Conservation (phyloP, 768 basidiomycete species). For the Rhizopogon sp. region DNA sequence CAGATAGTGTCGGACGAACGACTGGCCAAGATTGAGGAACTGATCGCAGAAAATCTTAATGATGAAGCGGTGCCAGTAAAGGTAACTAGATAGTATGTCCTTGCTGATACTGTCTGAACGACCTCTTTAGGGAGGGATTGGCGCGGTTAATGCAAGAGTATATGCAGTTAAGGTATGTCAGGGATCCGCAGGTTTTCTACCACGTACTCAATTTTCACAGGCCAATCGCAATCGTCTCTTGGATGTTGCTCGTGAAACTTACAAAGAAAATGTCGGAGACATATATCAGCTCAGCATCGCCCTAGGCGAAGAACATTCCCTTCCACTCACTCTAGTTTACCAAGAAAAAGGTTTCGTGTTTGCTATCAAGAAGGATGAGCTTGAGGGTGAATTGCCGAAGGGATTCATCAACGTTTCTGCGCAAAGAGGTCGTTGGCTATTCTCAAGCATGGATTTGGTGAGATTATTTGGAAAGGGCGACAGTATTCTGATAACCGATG, state of each 20-base stretch:
- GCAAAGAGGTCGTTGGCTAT: constrained; percentile 68
- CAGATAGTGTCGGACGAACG: constrained; percentile 77
- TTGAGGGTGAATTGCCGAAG: constrained; percentile 51
- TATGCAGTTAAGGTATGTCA: constrained; percentile 74
- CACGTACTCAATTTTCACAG: constrained; percentile 22
- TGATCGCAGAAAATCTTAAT: constrained; percentile 64
- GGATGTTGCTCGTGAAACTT: constrained; percentile 93
- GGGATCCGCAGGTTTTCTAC: neutral
- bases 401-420: constrained; percentile 66
- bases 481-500: neutral
- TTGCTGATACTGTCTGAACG: neutral
- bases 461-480: constrained; percentile 12
- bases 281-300: constrained; percentile 64
- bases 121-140: constrained; percentile 55
- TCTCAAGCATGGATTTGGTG: constrained; percentile 81
- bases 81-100: constrained; percentile 29
- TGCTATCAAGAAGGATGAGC: constrained; percentile 53
- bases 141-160: constrained; percentile 72
- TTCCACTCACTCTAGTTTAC: constrained; percentile 65
- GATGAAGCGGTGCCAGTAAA: constrained; percentile 61
- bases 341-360: constrained; percentile 75
- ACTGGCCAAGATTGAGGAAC: constrained; percentile 53
- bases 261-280: constrained; percentile 88
- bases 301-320: constrained; percentile 54
- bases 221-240: constrained; percentile 80